Base-by-base conservation (phyloP, 2,329 filamentous ascomycete species). In the Penicillium sp. region DNA sequence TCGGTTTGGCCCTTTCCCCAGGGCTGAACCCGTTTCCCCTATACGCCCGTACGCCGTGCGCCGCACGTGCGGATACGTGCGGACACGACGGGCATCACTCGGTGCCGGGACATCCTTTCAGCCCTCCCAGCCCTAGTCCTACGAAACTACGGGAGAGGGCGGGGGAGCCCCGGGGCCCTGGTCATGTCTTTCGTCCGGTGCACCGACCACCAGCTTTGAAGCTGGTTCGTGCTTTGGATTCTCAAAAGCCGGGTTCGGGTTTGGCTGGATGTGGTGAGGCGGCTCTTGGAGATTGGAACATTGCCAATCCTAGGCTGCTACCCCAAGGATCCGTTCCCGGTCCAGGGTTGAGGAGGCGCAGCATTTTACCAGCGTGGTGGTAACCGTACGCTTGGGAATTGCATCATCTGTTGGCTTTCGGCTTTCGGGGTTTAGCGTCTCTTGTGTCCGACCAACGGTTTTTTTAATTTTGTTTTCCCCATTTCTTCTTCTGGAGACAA, bases 111-210 rank as follows among this genome's bases (percentile, higher is more conserved):
- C n/a, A 18, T 18, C 31, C 6, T 35, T 18, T 35, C 31, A 35
- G n/a, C 31, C 31, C n/a, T 13, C 36, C 36, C 46, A 48, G 20
- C 20, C 20, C 54, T n/a, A n/a, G 54, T 51, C 45, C 20, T 22
- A 22, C 54, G 54, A 54, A 50, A 41, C 22, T 31, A 42, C 20
- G 25, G n/a, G 31, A 16, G n/a, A 27, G 31, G n/a, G 5, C 3
- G 30, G 30, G 9, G 13, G 30, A 13, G 30, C 30, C 14, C n/a
- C 3, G 30, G 30, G n/a, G 30, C 30, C 30, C 30, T n/a, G n/a
- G 30, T n/a, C 30, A 5, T 33, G 30, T 33, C 5, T n/a, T 33
- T n/a, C n/a, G 13, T n/a, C 30, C 11, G 6, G 30, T 33, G 30
- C 30, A 33, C 30, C 30, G 30, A n/a, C 30, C 30, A n/a, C 30